Base-by-base conservation (phyloP, 148 eudicot species). In the Gaultheria prostrata region DNA sequence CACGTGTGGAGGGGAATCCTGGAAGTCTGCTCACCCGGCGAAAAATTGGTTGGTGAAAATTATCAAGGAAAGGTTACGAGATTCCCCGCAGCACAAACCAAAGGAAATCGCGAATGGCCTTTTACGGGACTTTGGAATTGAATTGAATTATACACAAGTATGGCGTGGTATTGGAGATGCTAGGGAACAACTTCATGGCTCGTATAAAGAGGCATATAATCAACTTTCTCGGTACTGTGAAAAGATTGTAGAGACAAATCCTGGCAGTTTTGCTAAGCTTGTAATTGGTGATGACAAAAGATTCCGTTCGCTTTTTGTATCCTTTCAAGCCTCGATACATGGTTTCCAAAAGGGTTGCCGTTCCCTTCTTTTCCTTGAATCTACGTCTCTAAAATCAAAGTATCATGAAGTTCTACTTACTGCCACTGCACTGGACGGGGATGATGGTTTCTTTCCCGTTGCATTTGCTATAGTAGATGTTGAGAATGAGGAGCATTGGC, bases 381-480 rank as follows among this genome's bases (percentile, higher is more conserved):
- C 91, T 39, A 83, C 89, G 8, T 75, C 89, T 83, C 79, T 91
- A 59, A 86, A 77, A 81, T 91, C 93, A 0, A 86, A 85, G 79
- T 86, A 87, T 78, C 89, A 88, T 46, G 93, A 91, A 78, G 81
- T 81, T 84, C 82, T 91, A 57, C 82, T 91, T 61, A 91, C 89
- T 73, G 93, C 90, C 24, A 91, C 87, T 61, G 89, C 91, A 28
- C 71, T 88, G 59, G 93, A 91, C 71, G 93, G 89, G 43, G 85
- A 91, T 67, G 93, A 91, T 85, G 88, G 88, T 32, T 88, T 88
- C 83, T 91, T 91, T 76, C 93, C 91, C 4, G 87, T 91, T 83
- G 93, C 93, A 43, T 91, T 91, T 82, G 83, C 88, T 57, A 63
- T 91, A 69, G 91, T 91, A 18, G 90, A 89, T 80, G 80, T 77